A percentile compares a stretch with the other conserved stretches of the same genome.
phyloP scores from a whole-genome alignment of 768 basidiomycete species.

The Cystobasidium tubakii region DNA sequence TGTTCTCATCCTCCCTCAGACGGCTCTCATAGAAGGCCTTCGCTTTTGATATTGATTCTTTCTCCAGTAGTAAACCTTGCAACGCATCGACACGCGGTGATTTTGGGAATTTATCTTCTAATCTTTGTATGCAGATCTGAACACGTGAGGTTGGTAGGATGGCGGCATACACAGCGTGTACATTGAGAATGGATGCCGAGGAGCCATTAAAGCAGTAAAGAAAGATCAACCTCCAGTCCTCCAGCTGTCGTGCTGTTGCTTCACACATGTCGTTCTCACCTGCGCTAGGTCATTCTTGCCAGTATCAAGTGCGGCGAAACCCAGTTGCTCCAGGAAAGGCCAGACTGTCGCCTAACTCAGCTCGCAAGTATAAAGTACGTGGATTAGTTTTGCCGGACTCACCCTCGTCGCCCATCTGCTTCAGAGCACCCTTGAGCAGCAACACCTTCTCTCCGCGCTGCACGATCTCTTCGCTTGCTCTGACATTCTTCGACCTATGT shows the following conservation, averaged over 20 bases:
- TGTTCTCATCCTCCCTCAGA: conserved; percentile 62
- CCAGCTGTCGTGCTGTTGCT: too few relatives aligned
- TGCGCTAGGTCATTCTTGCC: conserved; percentile 68
- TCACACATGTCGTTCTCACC: background rate
- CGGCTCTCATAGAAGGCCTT: conserved; percentile 62
- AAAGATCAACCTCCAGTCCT: too few relatives aligned
- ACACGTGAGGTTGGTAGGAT: conserved; percentile 36
- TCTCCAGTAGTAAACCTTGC: conserved; percentile 71
- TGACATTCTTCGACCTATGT: conserved; percentile 26
- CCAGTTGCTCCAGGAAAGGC: conserved; percentile 73
- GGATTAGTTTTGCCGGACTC: too few relatives aligned
- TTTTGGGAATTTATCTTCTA: conserved; percentile 64
- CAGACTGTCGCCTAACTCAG: conserved; percentile 59
- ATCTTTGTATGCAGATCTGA: conserved; percentile 62
- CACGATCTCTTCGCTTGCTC: conserved; percentile 58
- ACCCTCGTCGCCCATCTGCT: conserved; percentile 28
- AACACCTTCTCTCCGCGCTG: conserved; percentile 57
- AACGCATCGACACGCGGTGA: conserved; percentile 76
- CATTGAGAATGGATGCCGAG: too few relatives aligned
- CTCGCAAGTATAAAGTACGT: too few relatives aligned
- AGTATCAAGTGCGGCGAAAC: conserved; percentile 69
- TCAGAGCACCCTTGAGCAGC: conserved; percentile 51
- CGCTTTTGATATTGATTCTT: conserved; percentile 58
- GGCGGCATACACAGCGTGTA: conserved; percentile 27
- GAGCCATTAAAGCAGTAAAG: too few relatives aligned